Evolutionary conservation across 2,329 filamentous ascomycete genomes (phyloP), one percentile per base, ranked within the genome.

Genomic region (Fonsecaea pugnacius): DNA sequence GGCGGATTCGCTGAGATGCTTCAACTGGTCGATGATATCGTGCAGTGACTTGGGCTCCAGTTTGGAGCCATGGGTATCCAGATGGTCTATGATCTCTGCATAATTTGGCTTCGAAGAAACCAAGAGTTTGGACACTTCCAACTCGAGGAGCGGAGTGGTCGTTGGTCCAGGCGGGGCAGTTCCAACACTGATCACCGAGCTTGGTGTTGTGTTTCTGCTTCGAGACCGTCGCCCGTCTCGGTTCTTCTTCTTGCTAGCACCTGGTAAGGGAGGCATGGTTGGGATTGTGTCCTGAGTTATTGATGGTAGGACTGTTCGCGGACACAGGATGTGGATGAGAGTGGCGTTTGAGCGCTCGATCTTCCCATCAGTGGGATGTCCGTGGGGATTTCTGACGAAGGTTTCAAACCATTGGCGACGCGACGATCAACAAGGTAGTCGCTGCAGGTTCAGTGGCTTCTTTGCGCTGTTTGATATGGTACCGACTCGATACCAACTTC

Each of bases 151-250:
- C 46, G 82, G 79, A 3, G 82, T 75, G n/a, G 74, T 68, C 10
- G 74, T 69, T 18, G 75, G 71, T 16, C 70, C 62, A 1, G 67
- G 69, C 18, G 76, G 77, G 67, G 75, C 75, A 68, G 70, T 75
- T 65, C 80, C 80, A 40, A 79, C 77, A 66, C 81, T 82, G 70
- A 80, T 75, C 36, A 80, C 79, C 21, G 85, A 86, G 67, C 84
- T 82, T 21, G 87, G 87, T 3, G 87, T 89, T 16, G 85, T 86
- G 72, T 88, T 88, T 68, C 87, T 84, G 71, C 85, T 88, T 67
- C 83, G 81, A 55, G 85, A 85, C 46, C 80, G 81, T 60, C 80
- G 78, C 46, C 79, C 77, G 65, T 85, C 83, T 67, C 80, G 81
- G 54, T 77, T 79, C 72, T 85, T 85, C 52, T 80, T 77, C 73